Conservation (phyloP, 805 yeast genomes). For the Lipomyces orientalis region DNA sequence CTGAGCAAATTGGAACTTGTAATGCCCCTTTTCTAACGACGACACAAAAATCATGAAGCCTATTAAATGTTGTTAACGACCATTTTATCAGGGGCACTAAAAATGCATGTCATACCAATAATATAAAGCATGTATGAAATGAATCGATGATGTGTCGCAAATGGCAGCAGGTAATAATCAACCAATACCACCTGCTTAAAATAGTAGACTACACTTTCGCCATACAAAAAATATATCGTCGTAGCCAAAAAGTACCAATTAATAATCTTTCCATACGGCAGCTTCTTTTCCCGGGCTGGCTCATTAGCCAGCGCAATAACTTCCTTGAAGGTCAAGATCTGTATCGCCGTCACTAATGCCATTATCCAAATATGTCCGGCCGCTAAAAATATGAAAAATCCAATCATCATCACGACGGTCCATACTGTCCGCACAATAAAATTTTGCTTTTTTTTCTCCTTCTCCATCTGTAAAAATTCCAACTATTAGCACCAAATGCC, state of each 20-base stretch:
- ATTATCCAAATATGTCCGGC: constrained; percentile 88
- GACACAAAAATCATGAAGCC: constrained; percentile 92
- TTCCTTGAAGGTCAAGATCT: constrained; percentile 86
- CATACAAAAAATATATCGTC: constrained; percentile 87
- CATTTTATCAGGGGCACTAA: neutral
- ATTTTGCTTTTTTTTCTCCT: constrained; percentile 75
- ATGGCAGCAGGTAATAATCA: constrained; percentile 59
- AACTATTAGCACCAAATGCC: neutral
- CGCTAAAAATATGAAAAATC: constrained; percentile 70
- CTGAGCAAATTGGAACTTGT: constrained; percentile 92
- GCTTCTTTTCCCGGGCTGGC: constrained; percentile 79
- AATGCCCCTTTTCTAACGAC: constrained; percentile 84
- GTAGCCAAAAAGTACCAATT: constrained; percentile 65
- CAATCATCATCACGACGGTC: constrained; percentile 88
- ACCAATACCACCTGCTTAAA: constrained; percentile 60
- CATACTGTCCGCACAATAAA: constrained; percentile 87
- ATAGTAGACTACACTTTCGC: constrained; percentile 76
- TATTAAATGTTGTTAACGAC: constrained; percentile 39
- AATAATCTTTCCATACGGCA: constrained; percentile 58
- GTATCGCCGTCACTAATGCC: constrained; percentile 70
- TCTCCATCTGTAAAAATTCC: constrained; percentile 47
- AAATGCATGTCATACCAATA: constrained; percentile 24
- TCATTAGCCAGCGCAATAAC: constrained; percentile 84
- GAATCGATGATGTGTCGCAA: constrained; percentile 81
- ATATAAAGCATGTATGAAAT: constrained; percentile 78